Evolutionary conservation across 2,329 filamentous ascomycete genomes (phyloP), one percentile per base, ranked within the genome.

Genomic region (Colletotrichum aenigma): DNA sequence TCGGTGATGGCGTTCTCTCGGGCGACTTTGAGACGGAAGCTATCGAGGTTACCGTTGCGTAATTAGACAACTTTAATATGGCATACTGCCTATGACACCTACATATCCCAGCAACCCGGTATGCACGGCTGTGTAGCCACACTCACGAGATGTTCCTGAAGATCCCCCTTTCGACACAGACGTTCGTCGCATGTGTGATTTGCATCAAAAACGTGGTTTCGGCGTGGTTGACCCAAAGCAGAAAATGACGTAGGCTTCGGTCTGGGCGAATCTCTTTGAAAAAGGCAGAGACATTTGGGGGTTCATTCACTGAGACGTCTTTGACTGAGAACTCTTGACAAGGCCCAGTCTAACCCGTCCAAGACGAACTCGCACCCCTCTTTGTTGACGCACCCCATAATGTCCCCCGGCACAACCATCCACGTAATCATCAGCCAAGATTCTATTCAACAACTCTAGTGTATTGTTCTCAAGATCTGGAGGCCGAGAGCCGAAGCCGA

Each of bases 11-110:
- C 3, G 75, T 69, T 36, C 52, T 77, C 32, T 72, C 75, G 15
- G 77, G 77, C 13, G 71, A 72, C 2, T 78, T 77, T 38, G 58
- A 76, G 43, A 73, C 67, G 21, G 75, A 76, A 56, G 62, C 66
- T 15, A 30, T 76, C 9, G 75, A 76, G 16, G 21, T 78, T 30
- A 61, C 62, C 34, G 43, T 77, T 48, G 28, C 60, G 26, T 72
- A 43, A 26, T 13, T 15, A 28, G 56, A 10, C 34, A n/a, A 12
- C 18, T 48, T 18, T 48, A 26, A 28, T 28, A 21, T 7, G 9
- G 2, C 10, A 21, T 34, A 12, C 30, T n/a, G 13, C 10, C 58
- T 34, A 32, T 62, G 28, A 21, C 13, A 21, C 12, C 16, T 24
- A 18, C 24, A 28, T 69, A 12, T n/a, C 16, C 65, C 9, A 21